Evolutionary conservation across 129 eudicot genomes (phyloP), one percentile per base, ranked within the genome.

Genomic region (Pulicaria dysenterica): DNA sequence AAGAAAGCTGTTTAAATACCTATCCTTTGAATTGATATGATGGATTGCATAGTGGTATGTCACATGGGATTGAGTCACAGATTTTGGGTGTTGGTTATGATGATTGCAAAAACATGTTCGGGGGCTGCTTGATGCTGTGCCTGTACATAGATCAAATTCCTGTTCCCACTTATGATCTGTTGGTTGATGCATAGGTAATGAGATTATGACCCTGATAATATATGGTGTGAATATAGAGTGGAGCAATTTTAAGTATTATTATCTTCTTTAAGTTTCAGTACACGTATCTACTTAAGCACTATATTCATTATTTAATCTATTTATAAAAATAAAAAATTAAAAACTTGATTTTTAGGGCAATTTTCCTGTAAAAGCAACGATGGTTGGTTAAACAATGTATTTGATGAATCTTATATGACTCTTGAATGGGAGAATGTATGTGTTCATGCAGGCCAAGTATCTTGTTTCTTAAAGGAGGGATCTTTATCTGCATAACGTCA

Each of bases 381-480:
- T 49, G 57, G 24, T 13, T 72, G 67, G 34, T 37, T 36, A 47
- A 58, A 72, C 14, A 14, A n/a, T 44, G 36, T 44, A 15, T 43
- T 15, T 2, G 13, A 45, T 48, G 41, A 37, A 7, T 5, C 43
- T 15, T 73, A 19, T 31, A 31, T 73, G 14, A n/a, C 34, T 2
- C 9, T 60, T 48, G 19, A 43, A 40, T 60, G 48, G 34, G 60
- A 73, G 14, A 51, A 17, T 40, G 7, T 48, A 3, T 60, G 61
- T 61, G 31, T 73, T 47, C 38, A n/a, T 71, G 67, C 37, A 24
- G 37, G 44, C 24, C 39, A 70, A 11, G 53, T 57, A 24, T 36
- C 11, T 42, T 41, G 67, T 55, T 71, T 71, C 42, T 43, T 57
- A 14, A 43, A 57, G 76, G 45, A 42, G 13, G 58, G 58, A 59